Conservation (phyloP, 805 yeast genomes). For the Ogataea methanolica region DNA sequence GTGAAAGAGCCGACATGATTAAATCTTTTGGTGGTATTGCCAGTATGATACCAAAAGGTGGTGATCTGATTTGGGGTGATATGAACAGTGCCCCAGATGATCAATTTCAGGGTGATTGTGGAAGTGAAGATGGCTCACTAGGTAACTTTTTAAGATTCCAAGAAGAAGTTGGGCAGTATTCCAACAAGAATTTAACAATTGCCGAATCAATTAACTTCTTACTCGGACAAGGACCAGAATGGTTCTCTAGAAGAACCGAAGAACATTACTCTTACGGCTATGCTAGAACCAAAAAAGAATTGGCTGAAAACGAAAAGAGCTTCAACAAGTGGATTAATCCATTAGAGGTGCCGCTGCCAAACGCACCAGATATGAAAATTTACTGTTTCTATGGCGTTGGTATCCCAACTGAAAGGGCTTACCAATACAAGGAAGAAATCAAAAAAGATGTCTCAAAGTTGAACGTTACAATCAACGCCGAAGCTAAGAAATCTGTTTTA, state of each 20-base stretch:
- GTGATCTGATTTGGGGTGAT: conserved; percentile 85
- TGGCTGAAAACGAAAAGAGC: conserved; percentile 59
- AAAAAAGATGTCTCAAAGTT: conserved; percentile 48
- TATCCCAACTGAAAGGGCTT: conserved; percentile 92
- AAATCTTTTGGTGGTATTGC: conserved; percentile 92
- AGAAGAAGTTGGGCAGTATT: conserved; percentile 38
- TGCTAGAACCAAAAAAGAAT: conserved; percentile 55
- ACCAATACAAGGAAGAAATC: conserved; percentile 70
- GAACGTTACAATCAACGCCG: conserved; percentile 68
- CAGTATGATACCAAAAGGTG: conserved; percentile 96
- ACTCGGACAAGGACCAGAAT: conserved; percentile 61
- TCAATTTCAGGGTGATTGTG: conserved; percentile 20
- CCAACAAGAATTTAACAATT: conserved; percentile 56
- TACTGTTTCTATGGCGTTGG: conserved; percentile 96
- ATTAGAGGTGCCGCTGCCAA: conserved; percentile 82
- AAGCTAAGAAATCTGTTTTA: conserved; percentile 60
- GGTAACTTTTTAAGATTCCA: conserved; percentile 74
- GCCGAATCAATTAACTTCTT: conserved; percentile 63
- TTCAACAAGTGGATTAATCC: conserved; percentile 93
- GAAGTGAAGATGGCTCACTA: conserved; percentile 34
- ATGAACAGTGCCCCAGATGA: conserved; percentile 69
- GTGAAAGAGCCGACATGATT: conserved; percentile 82
- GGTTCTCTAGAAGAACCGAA: conserved; percentile 63
- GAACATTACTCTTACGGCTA: conserved; percentile 79
- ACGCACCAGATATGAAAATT: conserved; percentile 88